Evolutionary conservation across 495 filamentous ascomycete species (phyloP).

Genomic region (Geoglossum glabrum): DNA sequence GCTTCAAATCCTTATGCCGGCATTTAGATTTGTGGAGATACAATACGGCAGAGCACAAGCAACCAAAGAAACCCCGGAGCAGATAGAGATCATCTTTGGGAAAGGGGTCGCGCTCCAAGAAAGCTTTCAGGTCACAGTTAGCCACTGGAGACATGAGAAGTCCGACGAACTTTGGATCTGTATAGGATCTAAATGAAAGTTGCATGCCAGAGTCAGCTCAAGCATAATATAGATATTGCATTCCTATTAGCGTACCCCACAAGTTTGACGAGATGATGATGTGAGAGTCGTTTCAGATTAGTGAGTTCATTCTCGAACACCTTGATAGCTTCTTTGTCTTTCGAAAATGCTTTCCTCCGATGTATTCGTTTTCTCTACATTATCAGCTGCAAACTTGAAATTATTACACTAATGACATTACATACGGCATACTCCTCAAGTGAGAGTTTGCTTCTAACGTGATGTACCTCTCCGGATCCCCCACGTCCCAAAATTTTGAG

Average conservation of each 20-base stretch:
- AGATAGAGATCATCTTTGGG: background rate
- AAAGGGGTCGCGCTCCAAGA: conserved; percentile 5
- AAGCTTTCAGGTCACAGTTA: conserved; percentile 8
- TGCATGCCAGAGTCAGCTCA: background rate
- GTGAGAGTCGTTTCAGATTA: too few relatives aligned
- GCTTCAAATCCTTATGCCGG: conserved; percentile 11
- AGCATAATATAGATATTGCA: background rate
- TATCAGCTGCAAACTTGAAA: background rate
- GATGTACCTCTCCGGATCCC: conserved; percentile 3
- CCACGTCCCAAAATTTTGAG: conserved; percentile 8
- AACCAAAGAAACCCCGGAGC: conserved; percentile 8
- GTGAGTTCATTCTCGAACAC: background rate
- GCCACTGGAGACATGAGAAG: too few relatives aligned
- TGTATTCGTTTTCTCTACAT: background rate
- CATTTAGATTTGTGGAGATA: conserved; percentile 10
- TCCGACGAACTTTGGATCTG: conserved; percentile 8
- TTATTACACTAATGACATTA: background rate
- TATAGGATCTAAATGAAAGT: conserved; percentile 9
- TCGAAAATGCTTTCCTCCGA: background rate
- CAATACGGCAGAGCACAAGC: conserved; percentile 6
- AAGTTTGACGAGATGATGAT: conserved; percentile 1
- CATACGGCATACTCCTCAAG: conserved; percentile 2
- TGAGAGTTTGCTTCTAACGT: conserved; percentile 3
- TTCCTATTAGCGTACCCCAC: conserved; percentile 5
- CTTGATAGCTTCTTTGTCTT: conserved; percentile 1